Evolutionary conservation across 1,284 basidiomycete species (phyloP).

Genomic region (Xerocomus minutiporus): DNA sequence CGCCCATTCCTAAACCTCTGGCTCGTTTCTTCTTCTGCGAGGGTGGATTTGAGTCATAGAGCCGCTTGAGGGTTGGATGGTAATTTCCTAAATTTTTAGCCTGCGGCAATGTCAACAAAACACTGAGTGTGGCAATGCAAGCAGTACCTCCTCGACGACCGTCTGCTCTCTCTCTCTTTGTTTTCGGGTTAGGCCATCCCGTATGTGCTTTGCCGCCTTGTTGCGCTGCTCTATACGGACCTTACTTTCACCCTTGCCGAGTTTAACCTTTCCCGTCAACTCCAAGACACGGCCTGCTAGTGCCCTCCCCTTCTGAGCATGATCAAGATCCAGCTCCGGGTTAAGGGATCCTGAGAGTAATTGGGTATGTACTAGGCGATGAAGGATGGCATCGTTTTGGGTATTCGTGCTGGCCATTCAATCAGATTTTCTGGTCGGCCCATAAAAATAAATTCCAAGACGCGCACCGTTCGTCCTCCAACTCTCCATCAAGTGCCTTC

Average conservation of each 20-base stretch:
- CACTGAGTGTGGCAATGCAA: neutral
- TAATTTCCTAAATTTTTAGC: conserved; percentile 79
- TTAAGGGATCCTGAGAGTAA: conserved; percentile 68
- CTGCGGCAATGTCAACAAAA: conserved; percentile 33
- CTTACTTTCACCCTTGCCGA: conserved; percentile 65
- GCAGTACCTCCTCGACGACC: conserved; percentile 59
- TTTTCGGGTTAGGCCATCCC: conserved; percentile 63
- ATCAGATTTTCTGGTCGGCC: conserved; percentile 2
- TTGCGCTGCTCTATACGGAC: conserved; percentile 59
- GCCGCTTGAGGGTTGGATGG: conserved; percentile 66
- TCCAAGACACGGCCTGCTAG: conserved; percentile 71
- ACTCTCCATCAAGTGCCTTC: conserved; percentile 47
- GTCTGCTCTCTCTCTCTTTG: conserved; percentile 51
- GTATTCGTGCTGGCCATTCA: conserved; percentile 51
- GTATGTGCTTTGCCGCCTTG: conserved; percentile 62
- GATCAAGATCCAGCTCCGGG: conserved; percentile 53
- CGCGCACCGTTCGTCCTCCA: conserved; percentile 34
- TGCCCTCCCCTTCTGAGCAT: conserved; percentile 65
- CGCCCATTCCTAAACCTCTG: conserved; percentile 67
- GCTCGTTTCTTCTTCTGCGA: conserved; percentile 45
- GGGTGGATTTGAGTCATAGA: conserved; percentile 46
- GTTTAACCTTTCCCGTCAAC: conserved; percentile 55
- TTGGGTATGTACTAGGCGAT: conserved; percentile 72
- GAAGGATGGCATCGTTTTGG: conserved; percentile 71
- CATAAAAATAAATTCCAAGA: neutral